Percentiles rank a stretch among this genome's conserved stretches.
These are phyloP conservation scores for Saposhnikovia divaricata DNA, from an alignment of 129 eudicot species.

Conservation along the genomic window DNA sequence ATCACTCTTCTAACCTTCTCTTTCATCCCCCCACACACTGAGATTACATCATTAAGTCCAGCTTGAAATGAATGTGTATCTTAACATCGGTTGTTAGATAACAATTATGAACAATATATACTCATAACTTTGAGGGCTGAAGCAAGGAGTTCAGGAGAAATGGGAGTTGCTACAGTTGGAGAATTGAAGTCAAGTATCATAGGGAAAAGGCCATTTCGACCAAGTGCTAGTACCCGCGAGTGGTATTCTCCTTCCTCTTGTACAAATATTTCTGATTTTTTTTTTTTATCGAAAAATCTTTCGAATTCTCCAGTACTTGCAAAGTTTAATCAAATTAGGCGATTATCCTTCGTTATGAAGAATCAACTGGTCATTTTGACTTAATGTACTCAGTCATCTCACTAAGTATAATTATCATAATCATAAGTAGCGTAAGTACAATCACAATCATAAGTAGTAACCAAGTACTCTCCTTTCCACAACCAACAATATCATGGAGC, in stretches of 20 bases:
- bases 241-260: constrained; percentile 38
- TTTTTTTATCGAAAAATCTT: neutral
- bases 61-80: neutral
- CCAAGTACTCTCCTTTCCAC: too few species aligned
- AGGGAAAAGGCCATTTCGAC: constrained; percentile 81
- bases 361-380: too few species aligned
- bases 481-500: too few species aligned
- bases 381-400: too few species aligned
- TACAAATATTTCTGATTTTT: neutral
- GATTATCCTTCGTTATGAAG: neutral
- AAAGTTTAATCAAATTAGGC: neutral
- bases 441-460: too few species aligned
- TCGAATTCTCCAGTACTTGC: neutral
- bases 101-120: too few species aligned
- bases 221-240: constrained; percentile 67
- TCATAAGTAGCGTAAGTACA: too few species aligned
- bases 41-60: neutral
- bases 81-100: neutral
- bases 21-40: constrained; percentile 13
- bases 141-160: constrained; percentile 16
- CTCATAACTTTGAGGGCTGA: neutral
- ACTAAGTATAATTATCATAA: too few species aligned
- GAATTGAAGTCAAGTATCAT: constrained; percentile 85
- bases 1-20: constrained; percentile 14
- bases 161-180: constrained; percentile 77